Conservation (phyloP, 345 rosid genomes). For the Hevea brasiliensis region DNA sequence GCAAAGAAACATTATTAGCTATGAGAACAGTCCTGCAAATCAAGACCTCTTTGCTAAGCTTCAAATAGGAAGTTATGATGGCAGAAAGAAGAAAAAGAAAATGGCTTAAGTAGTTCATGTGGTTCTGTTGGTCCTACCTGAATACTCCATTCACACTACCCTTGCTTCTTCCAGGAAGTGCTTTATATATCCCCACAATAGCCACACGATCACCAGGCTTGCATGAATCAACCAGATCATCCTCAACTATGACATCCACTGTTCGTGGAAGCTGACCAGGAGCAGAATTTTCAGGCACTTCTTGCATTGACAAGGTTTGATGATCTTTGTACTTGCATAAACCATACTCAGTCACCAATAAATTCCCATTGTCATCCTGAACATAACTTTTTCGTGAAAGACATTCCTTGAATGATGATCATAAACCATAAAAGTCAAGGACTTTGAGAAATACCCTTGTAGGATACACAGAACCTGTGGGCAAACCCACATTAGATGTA, state of each 20-base stretch:
- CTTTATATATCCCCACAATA: conserved; percentile 87
- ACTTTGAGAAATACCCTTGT: conserved; percentile 67
- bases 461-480: conserved; percentile 97
- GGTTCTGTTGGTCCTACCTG: conserved; percentile 47
- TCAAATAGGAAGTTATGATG: conserved; percentile 1
- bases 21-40: conserved; percentile 78
- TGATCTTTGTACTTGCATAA: conserved; percentile 94
- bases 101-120: not conserved
- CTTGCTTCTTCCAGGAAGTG: conserved; percentile 91
- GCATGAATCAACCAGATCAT: conserved; percentile 93
- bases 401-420: conserved; percentile 5
- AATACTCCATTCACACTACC: conserved; percentile 98
- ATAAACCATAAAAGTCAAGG: conserved; percentile 5
- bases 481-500: conserved; percentile 80
- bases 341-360: conserved; percentile 95
- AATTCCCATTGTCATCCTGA: conserved; percentile 90
- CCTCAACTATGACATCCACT: conserved; percentile 92
- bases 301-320: conserved; percentile 96
- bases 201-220: conserved; percentile 99
- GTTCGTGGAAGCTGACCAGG: conserved; percentile 99
- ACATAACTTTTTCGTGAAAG: conserved; percentile 17
- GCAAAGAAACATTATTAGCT: conserved; percentile 85
- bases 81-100: conserved; percentile 3
- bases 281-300: conserved; percentile 98
- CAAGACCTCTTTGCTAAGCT: conserved; percentile 21